Evolutionary conservation across 805 yeast species (phyloP).

Genomic region (Candida berthetii): DNA sequence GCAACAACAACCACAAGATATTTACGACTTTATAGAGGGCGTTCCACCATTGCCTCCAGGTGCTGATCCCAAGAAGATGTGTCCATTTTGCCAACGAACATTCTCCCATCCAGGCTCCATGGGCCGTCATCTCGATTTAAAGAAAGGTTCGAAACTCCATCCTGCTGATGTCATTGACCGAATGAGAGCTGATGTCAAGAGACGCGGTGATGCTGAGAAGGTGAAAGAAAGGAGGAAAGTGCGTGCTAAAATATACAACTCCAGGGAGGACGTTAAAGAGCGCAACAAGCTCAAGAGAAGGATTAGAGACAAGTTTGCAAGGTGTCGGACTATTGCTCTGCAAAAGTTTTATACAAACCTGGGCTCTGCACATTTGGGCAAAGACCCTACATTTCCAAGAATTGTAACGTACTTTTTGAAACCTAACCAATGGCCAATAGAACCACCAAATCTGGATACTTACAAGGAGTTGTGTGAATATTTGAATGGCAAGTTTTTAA

Average conservation of each 20-base stretch:
- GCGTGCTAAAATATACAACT: conserved; percentile 37
- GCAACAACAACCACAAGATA: background rate
- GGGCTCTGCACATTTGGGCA: conserved; percentile 7
- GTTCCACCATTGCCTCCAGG: conserved; percentile 20
- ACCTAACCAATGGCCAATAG: conserved; percentile 44
- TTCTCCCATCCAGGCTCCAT: conserved; percentile 55
- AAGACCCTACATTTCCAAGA: conserved; percentile 42
- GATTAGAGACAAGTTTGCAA: conserved; percentile 32
- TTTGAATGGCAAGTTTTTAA: conserved; percentile 17
- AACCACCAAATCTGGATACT: conserved; percentile 43
- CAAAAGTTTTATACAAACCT: conserved; percentile 28
- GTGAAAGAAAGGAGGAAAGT: conserved; percentile 32
- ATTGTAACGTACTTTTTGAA: conserved; percentile 40
- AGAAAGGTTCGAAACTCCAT: conserved; percentile 46
- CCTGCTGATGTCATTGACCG: conserved; percentile 41
- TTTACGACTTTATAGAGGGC: conserved; percentile 4
- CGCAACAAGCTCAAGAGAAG: conserved; percentile 39
- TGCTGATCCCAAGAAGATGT: conserved; percentile 27
- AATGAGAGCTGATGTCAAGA: conserved; percentile 37
- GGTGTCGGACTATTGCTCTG: conserved; percentile 31
- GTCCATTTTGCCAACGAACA: conserved; percentile 46
- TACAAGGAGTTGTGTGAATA: conserved; percentile 25
- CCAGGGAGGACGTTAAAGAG: conserved; percentile 41
- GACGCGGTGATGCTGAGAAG: conserved; percentile 41
- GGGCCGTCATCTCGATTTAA: conserved; percentile 53